Evolutionary conservation across 371 early-diverging fungal species (phyloP), one percentile per base, ranked within the genome.

Genomic region (Mortierella sp.): DNA sequence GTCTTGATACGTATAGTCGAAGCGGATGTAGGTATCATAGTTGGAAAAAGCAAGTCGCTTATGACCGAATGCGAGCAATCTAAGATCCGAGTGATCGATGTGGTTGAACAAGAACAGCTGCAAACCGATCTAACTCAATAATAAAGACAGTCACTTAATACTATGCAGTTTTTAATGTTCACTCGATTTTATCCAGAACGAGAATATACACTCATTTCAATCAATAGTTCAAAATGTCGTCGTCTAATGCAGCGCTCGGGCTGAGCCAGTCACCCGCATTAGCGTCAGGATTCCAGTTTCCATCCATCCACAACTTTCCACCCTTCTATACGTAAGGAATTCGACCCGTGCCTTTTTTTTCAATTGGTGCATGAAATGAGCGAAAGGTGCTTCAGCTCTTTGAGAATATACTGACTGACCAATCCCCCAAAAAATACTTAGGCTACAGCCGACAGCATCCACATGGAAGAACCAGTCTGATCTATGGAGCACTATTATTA

Each of bases 311-410:
- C 86, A 87, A 87, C 84, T 96, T 96, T 70, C 95, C 96, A 8
- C 97, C 97, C 3, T 94, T 96, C 82, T 96, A 89, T 87, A 95
- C 95, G 95, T 93, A 91, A 83, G 92, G 22, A 31, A 13, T 7
- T 28, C 23, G 26, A 28, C 17, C 6, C 35, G 35, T 7, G n/a
- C n/a, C n/a, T n/a, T n/a, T n/a, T n/a, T n/a, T n/a, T n/a, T n/a
- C n/a, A n/a, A n/a, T n/a, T n/a, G n/a, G n/a, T n/a, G n/a, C n/a
- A n/a, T n/a, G n/a, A n/a, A n/a, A n/a, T n/a, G n/a, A n/a, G n/a
- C n/a, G n/a, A n/a, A n/a, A n/a, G n/a, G n/a, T n/a, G n/a, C n/a
- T n/a, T n/a, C n/a, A n/a, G n/a, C n/a, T n/a, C 12, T 37, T 1
- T 10, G 8, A 37, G 40, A 37, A 37, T 13, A 37, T 37, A 37